phyloP scores from a whole-genome alignment of 2,329 filamentous ascomycete species.

The Claviceps humidiphila region DNA sequence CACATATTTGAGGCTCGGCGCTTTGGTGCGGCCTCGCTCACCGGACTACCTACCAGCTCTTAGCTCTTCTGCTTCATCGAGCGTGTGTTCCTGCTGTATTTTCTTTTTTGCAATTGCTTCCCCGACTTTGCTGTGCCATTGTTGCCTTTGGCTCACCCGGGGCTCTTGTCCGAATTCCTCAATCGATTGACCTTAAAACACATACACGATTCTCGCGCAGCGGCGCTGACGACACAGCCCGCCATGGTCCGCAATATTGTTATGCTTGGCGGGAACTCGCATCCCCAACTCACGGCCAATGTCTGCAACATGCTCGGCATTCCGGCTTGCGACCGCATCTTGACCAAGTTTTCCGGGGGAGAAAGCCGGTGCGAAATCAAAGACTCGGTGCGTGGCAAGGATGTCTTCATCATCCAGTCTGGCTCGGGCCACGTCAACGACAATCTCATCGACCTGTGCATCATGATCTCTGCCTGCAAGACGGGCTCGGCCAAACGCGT shows the following conservation, averaged over 20 bases:
- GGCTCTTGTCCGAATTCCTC: not conserved
- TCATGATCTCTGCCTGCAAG: conserved; percentile 98
- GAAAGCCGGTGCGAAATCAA: conserved; percentile 92
- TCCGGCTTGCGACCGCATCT: conserved; percentile 67
- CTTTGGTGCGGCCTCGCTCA: conserved; percentile 3
- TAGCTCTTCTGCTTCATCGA: not conserved
- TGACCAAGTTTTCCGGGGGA: conserved; percentile 87
- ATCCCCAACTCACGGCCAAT: conserved; percentile 72
- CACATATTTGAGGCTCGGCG: not conserved
- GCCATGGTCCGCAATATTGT: conserved; percentile 90
- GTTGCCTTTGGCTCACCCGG: not conserved
- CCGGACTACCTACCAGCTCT: conserved; percentile 2
- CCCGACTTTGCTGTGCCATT: not conserved
- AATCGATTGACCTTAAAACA: not conserved
- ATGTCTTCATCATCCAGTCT: conserved; percentile 97
- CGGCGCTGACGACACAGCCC: conserved; percentile 1
- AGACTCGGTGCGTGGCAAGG: conserved; percentile 92
- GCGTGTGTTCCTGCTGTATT: not conserved
- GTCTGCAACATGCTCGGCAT: conserved; percentile 85
- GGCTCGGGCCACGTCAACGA: conserved; percentile 91
- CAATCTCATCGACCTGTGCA: conserved; percentile 89
- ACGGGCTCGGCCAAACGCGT: conserved; percentile 83
- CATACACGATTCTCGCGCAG: not conserved
- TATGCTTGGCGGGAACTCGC: conserved; percentile 83
- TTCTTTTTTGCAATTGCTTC: not conserved